Percentiles rank a stretch among this genome's conserved stretches.
Evolutionary conservation across 2,329 filamentous ascomycete species (phyloP).

Genomic region (Botryosphaeria agaves): DNA sequence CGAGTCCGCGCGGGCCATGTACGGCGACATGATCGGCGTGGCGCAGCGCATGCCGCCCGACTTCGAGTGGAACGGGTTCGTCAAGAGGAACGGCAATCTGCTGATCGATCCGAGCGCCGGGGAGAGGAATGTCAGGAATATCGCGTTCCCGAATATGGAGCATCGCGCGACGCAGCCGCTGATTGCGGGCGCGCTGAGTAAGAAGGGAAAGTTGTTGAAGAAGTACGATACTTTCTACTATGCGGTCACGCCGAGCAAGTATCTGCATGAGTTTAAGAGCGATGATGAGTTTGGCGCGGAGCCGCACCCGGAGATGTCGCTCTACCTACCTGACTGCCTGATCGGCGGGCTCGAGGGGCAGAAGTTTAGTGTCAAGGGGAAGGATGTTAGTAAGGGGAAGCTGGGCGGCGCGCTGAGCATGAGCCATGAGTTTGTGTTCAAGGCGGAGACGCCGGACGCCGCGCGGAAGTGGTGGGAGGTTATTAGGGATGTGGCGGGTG

Average conservation of each 20-base stretch:
- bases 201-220: conserved; percentile 77
- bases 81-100: conserved; percentile 47
- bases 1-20: conserved; percentile 65
- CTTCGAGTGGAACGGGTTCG: conserved; percentile 85
- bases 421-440: conserved; percentile 67
- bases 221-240: conserved; percentile 73
- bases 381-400: conserved; percentile 64
- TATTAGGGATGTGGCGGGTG: conserved; percentile 44
- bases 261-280: conserved; percentile 91
- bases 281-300: conserved; percentile 59
- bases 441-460: conserved; percentile 64
- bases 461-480: conserved; percentile 74
- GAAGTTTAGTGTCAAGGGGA: conserved; percentile 92
- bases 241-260: conserved; percentile 74
- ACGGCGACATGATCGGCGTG: conserved; percentile 64
- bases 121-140: conserved; percentile 53
- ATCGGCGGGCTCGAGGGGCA: conserved; percentile 55
- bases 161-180: conserved; percentile 65
- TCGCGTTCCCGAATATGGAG: conserved; percentile 77
- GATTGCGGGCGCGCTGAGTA: conserved; percentile 76
- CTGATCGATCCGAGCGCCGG: conserved; percentile 65
- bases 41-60: conserved; percentile 64
- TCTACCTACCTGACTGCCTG: conserved; percentile 82
- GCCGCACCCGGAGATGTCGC: conserved; percentile 67
- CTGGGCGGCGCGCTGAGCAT: conserved; percentile 69